Base-by-base conservation (phyloP, 192 early-diverging fungal genomes). In the Mortierella alpina region DNA sequence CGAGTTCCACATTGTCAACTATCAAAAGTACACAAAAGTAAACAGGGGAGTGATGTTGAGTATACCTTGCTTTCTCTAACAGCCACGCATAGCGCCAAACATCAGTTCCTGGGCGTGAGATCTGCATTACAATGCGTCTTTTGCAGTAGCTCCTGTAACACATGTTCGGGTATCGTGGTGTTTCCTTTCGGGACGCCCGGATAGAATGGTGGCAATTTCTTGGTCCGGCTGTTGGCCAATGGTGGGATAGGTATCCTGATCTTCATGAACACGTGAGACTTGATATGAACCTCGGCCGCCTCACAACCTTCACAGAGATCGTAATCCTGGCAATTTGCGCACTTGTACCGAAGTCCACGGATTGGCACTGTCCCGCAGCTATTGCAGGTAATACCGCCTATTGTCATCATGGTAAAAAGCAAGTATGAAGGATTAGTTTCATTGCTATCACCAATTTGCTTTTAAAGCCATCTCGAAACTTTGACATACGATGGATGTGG, bases 261-360 rank as follows among this genome's bases (percentile, higher is more conserved):
- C 70, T 98, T 97, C 52, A 97, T 84, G 83, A 98, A 93, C 4
- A 93, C 86, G 62, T 99, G 97, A 14, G 95, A 94, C 23, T 86
- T 83, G 48, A 82, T 66, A 74, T 99, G 97, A 1, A 86, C 86
- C 47, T 95, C 90, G 6, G 83, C 83, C 6, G 93, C 93, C 75
- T 99, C 97, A 83, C 98, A 99, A 5, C 86, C 76, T 66, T 95
- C 93, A 81, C 98, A 99, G 14, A 99, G 80, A 85, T 99, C 98
- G 70, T 90, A 95, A 63, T 96, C 95, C 51, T 94, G 88, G 68
- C 98, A 99, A 66, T 98, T 96, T 44, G 94, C 92, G 73, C 98
- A 99, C 73, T 95, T 96, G 89, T 92, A 98, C 4, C 98, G 91
- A 18, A 91, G 81, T 8, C 98, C 98, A 23, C 95, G 90, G 64